Base-by-base conservation (phyloP, 805 yeast species). In the Suhomyces tanzawaensis region DNA sequence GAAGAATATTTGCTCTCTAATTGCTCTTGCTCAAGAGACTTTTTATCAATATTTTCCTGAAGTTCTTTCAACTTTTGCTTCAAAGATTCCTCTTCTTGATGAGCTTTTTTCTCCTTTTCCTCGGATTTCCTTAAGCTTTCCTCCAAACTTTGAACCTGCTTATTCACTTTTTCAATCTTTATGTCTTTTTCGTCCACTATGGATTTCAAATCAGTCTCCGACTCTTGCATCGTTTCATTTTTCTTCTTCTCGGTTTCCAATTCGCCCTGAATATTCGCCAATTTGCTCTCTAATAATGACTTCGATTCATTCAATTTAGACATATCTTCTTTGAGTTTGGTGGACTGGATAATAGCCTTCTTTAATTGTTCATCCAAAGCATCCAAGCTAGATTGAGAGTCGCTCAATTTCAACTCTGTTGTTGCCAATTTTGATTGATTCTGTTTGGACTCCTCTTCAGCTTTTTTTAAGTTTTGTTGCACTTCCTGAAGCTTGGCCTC, bases 41-140 rank as follows among this genome's bases (percentile, higher is more conserved):
- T 30, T 3, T 16, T 13, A 8, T 43, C 33, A 4, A 69, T 47
- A 19, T 64, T 64, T 4, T 37, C 40, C 29, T 66, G 62, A 12
- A 62, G 44, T 1, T 51, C 45, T 1, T 48, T 32, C 1, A 62
- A 33, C 19, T 46, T 48, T 8, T 40, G 43, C 5, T 47, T 24
- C 22, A 51, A 42, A 13, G 39, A 41, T 21, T 41, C 45, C 27
- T 47, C 52, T 19, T 49, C 57, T n/a, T n/a, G n/a, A n/a, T n/a
- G n/a, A n/a, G n/a, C n/a, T n/a, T n/a, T n/a, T n/a, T n/a, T n/a
- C n/a, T n/a, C n/a, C n/a, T n/a, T n/a, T n/a, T n/a, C n/a, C n/a
- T n/a, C n/a, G n/a, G n/a, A n/a, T n/a, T 49, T 2, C 52, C 48
- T 14, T 29, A 21, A 14, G 37, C n/a, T 7, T 19, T 15, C 16